A percentile compares a stretch with the other conserved stretches of the same genome.
phyloP scores from a whole-genome alignment of 176 grass and related monocot genomes.

The Avena sativa region DNA sequence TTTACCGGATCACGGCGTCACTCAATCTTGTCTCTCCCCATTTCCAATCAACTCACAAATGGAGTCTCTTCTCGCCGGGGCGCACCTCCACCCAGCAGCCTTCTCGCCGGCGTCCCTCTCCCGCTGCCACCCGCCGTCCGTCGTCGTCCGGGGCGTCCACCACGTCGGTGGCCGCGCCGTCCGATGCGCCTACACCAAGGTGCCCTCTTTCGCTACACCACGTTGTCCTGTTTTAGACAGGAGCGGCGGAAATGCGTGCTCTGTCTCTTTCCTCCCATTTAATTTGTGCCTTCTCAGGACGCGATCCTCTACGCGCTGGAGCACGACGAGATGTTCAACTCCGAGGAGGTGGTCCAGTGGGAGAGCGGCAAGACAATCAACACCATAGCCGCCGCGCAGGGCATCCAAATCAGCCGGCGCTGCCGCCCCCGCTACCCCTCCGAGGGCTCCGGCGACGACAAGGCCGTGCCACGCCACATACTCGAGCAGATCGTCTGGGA shows the following conservation, averaged over 20 bases:
- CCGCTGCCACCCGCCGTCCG: neutral
- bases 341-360: conserved; percentile 69
- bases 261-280: neutral
- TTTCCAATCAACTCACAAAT: neutral
- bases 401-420: conserved; percentile 74
- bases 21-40: neutral
- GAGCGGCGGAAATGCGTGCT: neutral
- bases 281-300: neutral
- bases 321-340: conserved; percentile 43
- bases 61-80: conserved; percentile 25
- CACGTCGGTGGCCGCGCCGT: neutral
- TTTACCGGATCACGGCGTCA: neutral
- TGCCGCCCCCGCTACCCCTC: conserved; percentile 38
- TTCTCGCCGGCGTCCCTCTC: neutral
- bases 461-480: conserved; percentile 54
- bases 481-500: conserved; percentile 97
- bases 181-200: neutral
- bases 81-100: neutral
- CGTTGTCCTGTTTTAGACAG: too few relatives aligned
- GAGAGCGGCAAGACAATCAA: conserved; percentile 79
- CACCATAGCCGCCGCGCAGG: conserved; percentile 67
- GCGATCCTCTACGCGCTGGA: conserved; percentile 18
- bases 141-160: neutral
- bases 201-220: too few relatives aligned
- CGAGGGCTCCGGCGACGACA: conserved; percentile 42